Evolutionary conservation across 1,284 basidiomycete species (phyloP), one percentile per base, ranked within the genome.

Genomic region (Pulchroboletus neoregius): DNA sequence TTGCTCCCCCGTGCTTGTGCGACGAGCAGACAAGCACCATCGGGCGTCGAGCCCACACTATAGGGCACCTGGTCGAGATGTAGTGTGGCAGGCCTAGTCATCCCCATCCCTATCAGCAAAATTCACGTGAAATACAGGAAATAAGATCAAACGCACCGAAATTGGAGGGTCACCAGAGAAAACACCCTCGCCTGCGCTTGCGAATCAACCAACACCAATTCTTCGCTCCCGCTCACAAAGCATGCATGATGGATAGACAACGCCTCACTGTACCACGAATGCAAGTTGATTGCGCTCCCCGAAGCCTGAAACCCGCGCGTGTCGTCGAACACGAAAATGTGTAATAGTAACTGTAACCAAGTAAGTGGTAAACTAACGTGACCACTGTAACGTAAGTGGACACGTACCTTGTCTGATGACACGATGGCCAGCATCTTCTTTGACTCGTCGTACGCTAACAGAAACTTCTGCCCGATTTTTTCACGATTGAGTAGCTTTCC

Each of bases 21-120:
- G 55, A 61, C 58, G 20, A 79, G 46, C 7, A 81, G 60, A 54
- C 78, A 80, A 6, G 78, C 68, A 1, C 76, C 77, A 49, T 81
- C 80, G 0, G 79, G 76, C 1, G 76, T 71, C 1, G 76, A 69
- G 55, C 45, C 39, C 2, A 64, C 52, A 23, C 55, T 39, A 27
- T 30, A 27, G 4, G 61, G 58, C 1, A 62, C 46, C 15, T 46
- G 37, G 1, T 45, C 33, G 6, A 60, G 55, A 3, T 56, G 41
- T 3, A 60, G 49, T 10, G 57, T 58, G 6, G 58, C 55, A 20
- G 58, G 61, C 11, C 58, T 60, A 16, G 5, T 27, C 1, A 10
- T 28, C 7, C 6, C n/a, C 28, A 9, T 34, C 0, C 2, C 3
- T 27, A 18, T 58, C 26, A 60, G 39, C 1, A 4, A 45, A 6